Conservation (phyloP, 345 rosid genomes). For the Salix suchowensis region DNA sequence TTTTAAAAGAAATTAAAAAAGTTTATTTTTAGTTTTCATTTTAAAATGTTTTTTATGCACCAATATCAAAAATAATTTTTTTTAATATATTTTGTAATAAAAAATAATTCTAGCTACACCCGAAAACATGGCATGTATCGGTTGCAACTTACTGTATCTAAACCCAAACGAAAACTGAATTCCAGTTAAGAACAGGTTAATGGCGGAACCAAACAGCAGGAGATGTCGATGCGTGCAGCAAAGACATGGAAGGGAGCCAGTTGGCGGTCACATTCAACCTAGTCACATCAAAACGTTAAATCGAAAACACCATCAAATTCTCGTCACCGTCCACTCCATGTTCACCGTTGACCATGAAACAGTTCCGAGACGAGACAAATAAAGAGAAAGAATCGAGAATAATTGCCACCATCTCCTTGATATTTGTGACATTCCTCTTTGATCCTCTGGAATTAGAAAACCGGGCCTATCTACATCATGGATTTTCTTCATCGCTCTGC, state of each 20-base stretch:
- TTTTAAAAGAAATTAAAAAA: too few relatives aligned
- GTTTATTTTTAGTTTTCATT: too few relatives aligned
- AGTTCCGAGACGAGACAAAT: background rate
- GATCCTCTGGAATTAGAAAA: too few relatives aligned
- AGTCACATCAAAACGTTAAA: constrained; percentile 7
- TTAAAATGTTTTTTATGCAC: too few relatives aligned
- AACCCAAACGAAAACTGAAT: background rate
- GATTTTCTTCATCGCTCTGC: too few relatives aligned
- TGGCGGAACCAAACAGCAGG: background rate
- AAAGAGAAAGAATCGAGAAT: background rate
- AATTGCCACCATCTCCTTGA: background rate
- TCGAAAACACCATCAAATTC: constrained; percentile 6
- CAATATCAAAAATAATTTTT: too few relatives aligned
- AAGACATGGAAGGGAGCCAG: background rate
- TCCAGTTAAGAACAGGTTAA: background rate
- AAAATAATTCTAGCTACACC: too few relatives aligned
- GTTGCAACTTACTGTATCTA: too few relatives aligned
- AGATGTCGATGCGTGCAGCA: background rate
- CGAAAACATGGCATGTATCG: too few relatives aligned
- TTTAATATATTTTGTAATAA: too few relatives aligned
- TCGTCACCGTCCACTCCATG: constrained; percentile 13
- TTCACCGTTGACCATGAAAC: constrained; percentile 29
- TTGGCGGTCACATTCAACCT: background rate
- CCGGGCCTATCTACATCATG: too few relatives aligned
- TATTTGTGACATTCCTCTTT: too few relatives aligned